Conservation (phyloP, 495 filamentous ascomycete genomes). For the Venustampulla echinocandica region DNA sequence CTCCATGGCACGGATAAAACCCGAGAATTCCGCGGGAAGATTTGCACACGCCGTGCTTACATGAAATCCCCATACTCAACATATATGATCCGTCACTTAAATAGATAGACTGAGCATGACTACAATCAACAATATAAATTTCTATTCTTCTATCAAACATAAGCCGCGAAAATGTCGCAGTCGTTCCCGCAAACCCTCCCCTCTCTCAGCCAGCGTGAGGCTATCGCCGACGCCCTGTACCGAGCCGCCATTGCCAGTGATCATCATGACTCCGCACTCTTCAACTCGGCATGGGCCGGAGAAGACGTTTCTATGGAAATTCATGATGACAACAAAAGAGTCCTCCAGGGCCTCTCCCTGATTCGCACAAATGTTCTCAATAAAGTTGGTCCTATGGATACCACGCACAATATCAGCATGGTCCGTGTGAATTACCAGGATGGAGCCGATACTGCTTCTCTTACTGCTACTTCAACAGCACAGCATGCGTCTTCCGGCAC, state of each 20-base stretch:
- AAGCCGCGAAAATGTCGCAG: no score
- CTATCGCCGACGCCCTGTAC: slow-evolving; percentile 10
- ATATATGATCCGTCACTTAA: no score
- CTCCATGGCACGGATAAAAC: no score
- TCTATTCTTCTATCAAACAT: no score
- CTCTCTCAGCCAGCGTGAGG: slow-evolving; percentile 2
- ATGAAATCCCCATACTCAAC: no score
- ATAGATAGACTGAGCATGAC: no score
- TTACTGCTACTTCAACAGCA: slow-evolving; percentile 2
- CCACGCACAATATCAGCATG: slow-evolving; percentile 10
- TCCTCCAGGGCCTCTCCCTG: background rate
- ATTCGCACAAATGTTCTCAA: background rate
- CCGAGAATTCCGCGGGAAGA: no score
- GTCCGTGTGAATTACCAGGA: slow-evolving; percentile 3
- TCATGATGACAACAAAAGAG: background rate
- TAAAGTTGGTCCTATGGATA: slow-evolving; percentile 10
- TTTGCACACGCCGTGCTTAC: no score
- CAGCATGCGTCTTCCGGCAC: slow-evolving; percentile 5
- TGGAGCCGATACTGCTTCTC: slow-evolving; percentile 1
- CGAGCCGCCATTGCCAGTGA: slow-evolving; percentile 6
- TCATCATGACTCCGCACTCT: slow-evolving; percentile 3
- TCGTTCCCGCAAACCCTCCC: slow-evolving; percentile 1
- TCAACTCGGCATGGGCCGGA: background rate
- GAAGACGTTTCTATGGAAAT: background rate
- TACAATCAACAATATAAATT: no score